Evolutionary conservation across 495 filamentous ascomycete species (phyloP).

Genomic region (Friedmanniomyces simplex): DNA sequence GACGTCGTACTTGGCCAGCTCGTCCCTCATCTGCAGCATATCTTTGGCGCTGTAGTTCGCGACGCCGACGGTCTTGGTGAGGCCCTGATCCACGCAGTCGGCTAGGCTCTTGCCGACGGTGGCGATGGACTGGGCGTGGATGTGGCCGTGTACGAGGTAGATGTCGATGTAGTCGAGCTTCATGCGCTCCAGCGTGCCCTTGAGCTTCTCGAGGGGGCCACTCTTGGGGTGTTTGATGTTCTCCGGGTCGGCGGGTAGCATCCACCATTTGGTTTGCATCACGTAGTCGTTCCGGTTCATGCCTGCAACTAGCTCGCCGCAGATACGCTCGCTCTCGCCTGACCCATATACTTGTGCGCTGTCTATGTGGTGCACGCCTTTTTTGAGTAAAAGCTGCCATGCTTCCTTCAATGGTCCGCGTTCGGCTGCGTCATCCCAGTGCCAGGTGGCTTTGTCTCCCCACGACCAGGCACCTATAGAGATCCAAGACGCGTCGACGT

Average conservation of each 20-base stretch:
- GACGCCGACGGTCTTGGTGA: slow-evolving; percentile 33
- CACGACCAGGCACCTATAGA: slow-evolving; percentile 36
- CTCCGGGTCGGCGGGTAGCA: slow-evolving; percentile 11
- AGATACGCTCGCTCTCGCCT: slow-evolving; percentile 34
- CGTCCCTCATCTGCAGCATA: slow-evolving; percentile 31
- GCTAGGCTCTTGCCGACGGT: slow-evolving; percentile 24
- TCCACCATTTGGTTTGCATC: slow-evolving; percentile 22
- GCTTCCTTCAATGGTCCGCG: slow-evolving; percentile 28
- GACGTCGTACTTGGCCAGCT: slow-evolving; percentile 20
- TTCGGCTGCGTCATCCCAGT: slow-evolving; percentile 27
- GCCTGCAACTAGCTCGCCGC: slow-evolving; percentile 28
- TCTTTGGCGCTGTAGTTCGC: slow-evolving; percentile 36
- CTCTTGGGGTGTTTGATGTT: slow-evolving; percentile 16
- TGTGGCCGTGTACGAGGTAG: slow-evolving; percentile 24
- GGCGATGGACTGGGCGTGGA: slow-evolving; percentile 16
- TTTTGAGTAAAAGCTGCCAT: slow-evolving; percentile 27
- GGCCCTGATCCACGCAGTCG: slow-evolving; percentile 33
- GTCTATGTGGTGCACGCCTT: slow-evolving; percentile 34
- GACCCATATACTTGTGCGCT: slow-evolving; percentile 35
- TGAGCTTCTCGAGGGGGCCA: slow-evolving; percentile 17
- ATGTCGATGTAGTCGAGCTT: slow-evolving; percentile 20
- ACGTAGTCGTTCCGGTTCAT: slow-evolving; percentile 29
- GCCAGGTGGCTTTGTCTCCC: slow-evolving; percentile 36
- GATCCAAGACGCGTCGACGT: slow-evolving; percentile 28
- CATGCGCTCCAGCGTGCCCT: slow-evolving; percentile 14